Percentiles rank a stretch among this genome's conserved stretches.
These are phyloP conservation scores for Ramularia collo-cygni DNA, from an alignment of 2,329 filamentous ascomycete species.

Conservation along the genomic window DNA sequence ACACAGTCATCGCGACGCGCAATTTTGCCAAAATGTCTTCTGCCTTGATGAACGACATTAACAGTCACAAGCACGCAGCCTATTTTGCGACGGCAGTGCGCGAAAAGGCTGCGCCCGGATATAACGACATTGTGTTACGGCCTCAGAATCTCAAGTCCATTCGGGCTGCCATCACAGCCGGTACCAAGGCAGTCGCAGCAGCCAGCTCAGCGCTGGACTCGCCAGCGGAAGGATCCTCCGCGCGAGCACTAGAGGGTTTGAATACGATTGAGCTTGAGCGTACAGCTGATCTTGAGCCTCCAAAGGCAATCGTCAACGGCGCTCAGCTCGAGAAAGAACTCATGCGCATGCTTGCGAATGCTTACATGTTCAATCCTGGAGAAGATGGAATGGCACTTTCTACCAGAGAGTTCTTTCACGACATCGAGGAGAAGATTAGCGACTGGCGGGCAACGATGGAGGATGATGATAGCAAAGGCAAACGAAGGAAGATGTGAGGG, in stretches of 20 bases:
- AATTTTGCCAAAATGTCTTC: constrained; percentile 44
- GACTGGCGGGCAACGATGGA: constrained; percentile 61
- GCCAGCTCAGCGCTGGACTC: constrained; percentile 43
- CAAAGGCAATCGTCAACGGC: constrained; percentile 86
- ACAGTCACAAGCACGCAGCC: constrained; percentile 45
- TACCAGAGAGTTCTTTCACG: constrained; percentile 80
- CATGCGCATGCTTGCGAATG: constrained; percentile 95
- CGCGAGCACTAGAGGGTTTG: constrained; percentile 11
- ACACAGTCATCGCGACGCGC: constrained; percentile 38
- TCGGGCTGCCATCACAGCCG: constrained; percentile 40
- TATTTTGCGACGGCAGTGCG: constrained; percentile 45
- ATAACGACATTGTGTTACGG: constrained; percentile 46
- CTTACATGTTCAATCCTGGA: constrained; percentile 96
- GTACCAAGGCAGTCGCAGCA: constrained; percentile 52
- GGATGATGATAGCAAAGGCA: constrained; percentile 24
- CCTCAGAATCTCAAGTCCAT: constrained; percentile 48
- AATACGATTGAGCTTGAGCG: constrained; percentile 56
- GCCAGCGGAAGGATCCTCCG: constrained; percentile 49
- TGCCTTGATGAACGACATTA: constrained; percentile 46
- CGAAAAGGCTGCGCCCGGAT: constrained; percentile 45
- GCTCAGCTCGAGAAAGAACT: constrained; percentile 88
- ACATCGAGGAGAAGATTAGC: constrained; percentile 71
- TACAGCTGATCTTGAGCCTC: constrained; percentile 71
- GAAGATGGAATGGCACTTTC: constrained; percentile 85
- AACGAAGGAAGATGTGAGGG: constrained; percentile 19